Evolutionary conservation across 441 rosid species (phyloP), one percentile per base, ranked within the genome.

Genomic region (Metrosideros polymorpha): DNA sequence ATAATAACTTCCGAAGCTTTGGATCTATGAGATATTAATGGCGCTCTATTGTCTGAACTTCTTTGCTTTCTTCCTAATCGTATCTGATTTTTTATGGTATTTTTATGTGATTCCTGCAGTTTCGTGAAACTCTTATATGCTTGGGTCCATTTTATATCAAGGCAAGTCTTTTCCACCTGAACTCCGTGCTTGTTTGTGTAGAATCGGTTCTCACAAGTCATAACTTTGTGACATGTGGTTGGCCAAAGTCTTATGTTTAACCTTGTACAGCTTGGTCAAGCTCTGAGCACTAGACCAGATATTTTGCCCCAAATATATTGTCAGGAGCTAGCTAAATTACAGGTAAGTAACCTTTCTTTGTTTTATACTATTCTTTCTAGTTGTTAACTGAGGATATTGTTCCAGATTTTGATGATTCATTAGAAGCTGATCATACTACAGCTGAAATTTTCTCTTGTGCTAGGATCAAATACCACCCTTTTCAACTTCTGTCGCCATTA

Each of bases 401-500:
- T 32, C 82, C 50, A 3, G 30, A 85, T 89, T 86, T 57, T 9
- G 25, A 49, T 55, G 35, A 52, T 83, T 75, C 76, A 63, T 84
- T 82, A 22, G 35, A 63, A 66, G 45, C 79, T 71, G 79, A 85
- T 54, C 54, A 86, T 84, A 85, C 88, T 84, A 82, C 86, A 77
- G 17, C 77, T 55, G 86, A 77, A 86, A 75, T 88, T 82, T 61
- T 87, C 56, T 85, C 84, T 87, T 91, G 71, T 88, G 66, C 84
- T 90, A 98, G 99, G 99, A 98, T 90, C 98, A 97, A 93, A 96
- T 98, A 87, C 98, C 99, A 85, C 98, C 99, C 63, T 98, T 97
- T 93, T 92, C 99, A 83, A 94, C 96, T 85, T 85, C 35, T 89
- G 86, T 92, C 87, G 99, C 99, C 85, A 90, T 95, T 86, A 93